Evolutionary conservation across 2,329 filamentous ascomycete species (phyloP), one percentile per base, ranked within the genome.

Genomic region (Nemania bipapillata): DNA sequence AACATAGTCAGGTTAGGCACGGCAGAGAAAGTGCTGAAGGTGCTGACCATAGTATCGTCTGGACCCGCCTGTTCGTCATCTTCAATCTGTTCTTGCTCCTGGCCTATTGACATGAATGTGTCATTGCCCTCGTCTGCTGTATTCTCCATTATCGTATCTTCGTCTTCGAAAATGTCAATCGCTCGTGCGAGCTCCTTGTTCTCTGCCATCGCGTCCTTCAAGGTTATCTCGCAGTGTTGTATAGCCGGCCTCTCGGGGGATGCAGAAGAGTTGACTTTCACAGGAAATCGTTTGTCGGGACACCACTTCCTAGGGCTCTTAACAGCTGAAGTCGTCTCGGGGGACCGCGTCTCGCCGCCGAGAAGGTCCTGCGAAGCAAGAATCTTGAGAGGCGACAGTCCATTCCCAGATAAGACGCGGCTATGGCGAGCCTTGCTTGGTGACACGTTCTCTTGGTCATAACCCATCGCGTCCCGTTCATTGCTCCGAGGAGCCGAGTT

Each of bases 1-100:
- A 96, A 93, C 75, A 90, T 90, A 22, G 93, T 96, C 88, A 96
- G 89, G 75, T 95, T 93, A 5, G 93, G 93, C 62, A 97, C 89
- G 8, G 93, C 93, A 1, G 95, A 97, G 80, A 97, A 97, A 12
- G 87, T 89, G 83, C 93, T 97, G 78, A 97, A 92, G 3, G 90
- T 90, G 85, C 93, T 97, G 79, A 93, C 85, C 87, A 91, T 81
- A 52, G 90, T 91, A 73, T 93, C 90, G 72, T 93, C 91, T 1
- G 86, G 87, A 50, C 86, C 86, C 50, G 84, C 83, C n/a, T 80
- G 72, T 35, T 84, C 79, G 64, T 79, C 57, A 65, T 79, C 12
- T 69, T 65, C 68, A 8, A 60, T 20, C 22, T 63, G 50, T 26
- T 55, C 67, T 8, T 71, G 65, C 35, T 55, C 78, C 57, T 80